A percentile compares a stretch with the other conserved stretches of the same genome.
These are phyloP conservation scores for Saccharomyces uvarum DNA, from an alignment of 1,139 yeast genomes.

Conservation along the genomic window DNA sequence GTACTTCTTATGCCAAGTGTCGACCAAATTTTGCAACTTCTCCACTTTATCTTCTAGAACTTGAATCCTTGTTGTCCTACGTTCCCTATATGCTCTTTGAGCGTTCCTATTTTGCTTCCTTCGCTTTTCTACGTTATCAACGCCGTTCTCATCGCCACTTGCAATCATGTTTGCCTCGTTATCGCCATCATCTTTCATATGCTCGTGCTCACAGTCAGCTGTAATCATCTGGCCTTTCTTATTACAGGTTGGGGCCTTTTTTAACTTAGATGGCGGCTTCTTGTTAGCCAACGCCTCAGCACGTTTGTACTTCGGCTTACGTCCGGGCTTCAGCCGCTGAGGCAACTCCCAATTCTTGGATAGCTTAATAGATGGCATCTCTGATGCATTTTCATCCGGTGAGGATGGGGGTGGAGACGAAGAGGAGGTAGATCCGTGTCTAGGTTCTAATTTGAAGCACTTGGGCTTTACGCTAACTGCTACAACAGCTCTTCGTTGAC, in stretches of 20 bases:
- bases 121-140: slow-evolving; percentile 64
- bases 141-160: slow-evolving; percentile 15
- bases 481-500: background rate
- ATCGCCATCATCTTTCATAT: background rate
- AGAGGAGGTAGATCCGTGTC: background rate
- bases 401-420: slow-evolving; percentile 1
- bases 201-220: background rate
- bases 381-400: background rate
- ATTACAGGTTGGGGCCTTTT: background rate
- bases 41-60: slow-evolving; percentile 58
- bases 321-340: slow-evolving; percentile 15
- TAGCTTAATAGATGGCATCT: slow-evolving; percentile 13
- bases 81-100: slow-evolving; percentile 67
- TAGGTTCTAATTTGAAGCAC: slow-evolving; percentile 12
- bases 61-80: slow-evolving; percentile 37
- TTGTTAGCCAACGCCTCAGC: background rate
- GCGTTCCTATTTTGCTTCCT: slow-evolving; percentile 95
- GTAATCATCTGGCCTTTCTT: background rate
- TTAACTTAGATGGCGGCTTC: background rate
- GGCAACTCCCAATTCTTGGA: slow-evolving; percentile 19
- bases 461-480: slow-evolving; percentile 2
- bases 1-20: slow-evolving; percentile 30
- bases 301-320: slow-evolving; percentile 7
- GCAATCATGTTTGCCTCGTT: background rate
- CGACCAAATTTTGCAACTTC: slow-evolving; percentile 58